Conservation (phyloP, 2,329 filamentous ascomycete species). For the Xylaria sp. region DNA sequence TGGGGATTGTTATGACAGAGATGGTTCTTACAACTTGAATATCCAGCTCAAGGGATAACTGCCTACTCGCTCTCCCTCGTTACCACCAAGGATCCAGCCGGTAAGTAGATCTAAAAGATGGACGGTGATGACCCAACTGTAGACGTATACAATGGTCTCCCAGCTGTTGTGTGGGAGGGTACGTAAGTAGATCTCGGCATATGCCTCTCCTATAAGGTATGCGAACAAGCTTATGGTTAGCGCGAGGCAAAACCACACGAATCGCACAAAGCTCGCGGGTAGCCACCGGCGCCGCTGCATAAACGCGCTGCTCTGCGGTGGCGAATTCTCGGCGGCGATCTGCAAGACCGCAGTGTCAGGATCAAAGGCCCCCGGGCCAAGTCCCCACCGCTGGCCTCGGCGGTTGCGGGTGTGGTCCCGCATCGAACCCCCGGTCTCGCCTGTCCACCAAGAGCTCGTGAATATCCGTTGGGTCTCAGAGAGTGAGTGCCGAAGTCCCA, state of each 20-base stretch:
- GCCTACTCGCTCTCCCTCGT: conserved; percentile 72
- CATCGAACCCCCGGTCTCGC: conserved; percentile 61
- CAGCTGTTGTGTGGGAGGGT: conserved; percentile 73
- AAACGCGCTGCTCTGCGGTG: conserved; percentile 47
- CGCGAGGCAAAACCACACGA: conserved; percentile 75
- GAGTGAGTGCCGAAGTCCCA: conserved; percentile 68
- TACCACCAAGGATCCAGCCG: conserved; percentile 73
- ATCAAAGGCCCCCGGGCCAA: conserved; percentile 53
- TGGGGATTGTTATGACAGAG: neutral
- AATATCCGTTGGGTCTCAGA: conserved; percentile 76
- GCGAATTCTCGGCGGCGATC: conserved; percentile 40
- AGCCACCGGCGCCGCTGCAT: conserved; percentile 65
- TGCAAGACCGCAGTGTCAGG: conserved; percentile 48
- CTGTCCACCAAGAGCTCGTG: conserved; percentile 72
- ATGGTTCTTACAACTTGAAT: conserved; percentile 69
- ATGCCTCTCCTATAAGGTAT: conserved; percentile 74
- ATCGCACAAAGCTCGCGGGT: conserved; percentile 73
- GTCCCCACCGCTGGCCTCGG: conserved; percentile 51
- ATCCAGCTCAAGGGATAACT: conserved; percentile 77
- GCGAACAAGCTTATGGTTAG: conserved; percentile 71
- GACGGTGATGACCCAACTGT: conserved; percentile 75
- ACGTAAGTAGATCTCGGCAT: conserved; percentile 74
- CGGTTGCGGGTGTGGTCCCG: conserved; percentile 52
- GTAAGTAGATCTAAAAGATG: conserved; percentile 72
- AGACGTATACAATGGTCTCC: conserved; percentile 75